A percentile compares a stretch with the other conserved stretches of the same genome.
phyloP scores from a whole-genome alignment of 257 asterid genomes.

The Ligustrum vulgare region DNA sequence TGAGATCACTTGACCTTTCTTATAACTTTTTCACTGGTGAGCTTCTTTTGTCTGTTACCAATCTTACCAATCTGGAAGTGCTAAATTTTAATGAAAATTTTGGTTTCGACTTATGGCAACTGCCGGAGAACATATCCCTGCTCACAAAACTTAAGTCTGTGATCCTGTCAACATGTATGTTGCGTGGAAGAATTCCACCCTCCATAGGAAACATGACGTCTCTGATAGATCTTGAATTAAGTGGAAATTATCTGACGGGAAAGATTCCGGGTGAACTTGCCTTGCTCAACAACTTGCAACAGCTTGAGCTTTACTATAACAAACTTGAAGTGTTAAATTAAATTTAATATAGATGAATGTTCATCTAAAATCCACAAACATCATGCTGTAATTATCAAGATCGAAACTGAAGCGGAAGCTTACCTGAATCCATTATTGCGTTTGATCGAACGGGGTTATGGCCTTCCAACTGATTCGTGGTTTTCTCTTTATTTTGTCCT shows the following conservation, averaged over 20 bases:
- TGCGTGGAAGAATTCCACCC: slow-evolving; percentile 55
- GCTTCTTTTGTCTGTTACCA: slow-evolving; percentile 68
- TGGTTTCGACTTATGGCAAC: slow-evolving; percentile 47
- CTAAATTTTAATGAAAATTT: slow-evolving; percentile 60
- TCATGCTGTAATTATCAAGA: no score
- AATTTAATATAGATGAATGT: no score
- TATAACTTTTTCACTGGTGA: slow-evolving; percentile 56
- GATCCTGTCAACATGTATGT: slow-evolving; percentile 57
- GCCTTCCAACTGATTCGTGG: no score
- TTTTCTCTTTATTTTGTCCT: no score
- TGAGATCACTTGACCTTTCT: slow-evolving; percentile 65
- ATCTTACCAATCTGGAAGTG: slow-evolving; percentile 61
- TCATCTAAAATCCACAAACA: no score
- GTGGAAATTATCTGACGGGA: slow-evolving; percentile 64
- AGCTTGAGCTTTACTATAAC: slow-evolving; percentile 86
- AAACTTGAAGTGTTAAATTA: no score
- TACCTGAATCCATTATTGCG: no score
- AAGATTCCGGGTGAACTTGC: slow-evolving; percentile 64
- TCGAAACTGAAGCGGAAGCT: no score
- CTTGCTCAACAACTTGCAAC: slow-evolving; percentile 46
- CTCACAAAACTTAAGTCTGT: slow-evolving; percentile 45
- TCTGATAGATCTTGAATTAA: slow-evolving; percentile 69
- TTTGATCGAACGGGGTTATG: no score
- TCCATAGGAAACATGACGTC: slow-evolving; percentile 68
- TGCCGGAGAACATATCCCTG: slow-evolving; percentile 50